phyloP scores from a whole-genome alignment of 2,329 filamentous ascomycete genomes.

The Sporothrix dimorphospora region DNA sequence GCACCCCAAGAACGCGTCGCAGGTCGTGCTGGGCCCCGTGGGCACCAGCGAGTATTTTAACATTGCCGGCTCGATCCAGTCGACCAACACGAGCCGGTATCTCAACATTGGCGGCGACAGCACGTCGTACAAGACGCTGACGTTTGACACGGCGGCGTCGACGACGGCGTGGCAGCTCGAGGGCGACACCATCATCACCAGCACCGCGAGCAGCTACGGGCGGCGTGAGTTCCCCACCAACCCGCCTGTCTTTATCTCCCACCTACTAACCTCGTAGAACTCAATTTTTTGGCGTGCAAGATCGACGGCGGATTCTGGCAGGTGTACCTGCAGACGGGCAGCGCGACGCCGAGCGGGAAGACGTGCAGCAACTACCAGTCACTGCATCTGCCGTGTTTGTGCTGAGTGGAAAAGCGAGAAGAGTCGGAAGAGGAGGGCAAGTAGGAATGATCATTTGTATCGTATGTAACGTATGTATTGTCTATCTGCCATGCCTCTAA shows the following conservation, averaged over 20 bases:
- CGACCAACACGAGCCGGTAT: slow-evolving; percentile 51
- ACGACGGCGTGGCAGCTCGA: slow-evolving; percentile 57
- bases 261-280: slow-evolving; percentile 40
- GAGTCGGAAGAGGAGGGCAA: not conserved
- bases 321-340: slow-evolving; percentile 57
- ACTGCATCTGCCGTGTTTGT: slow-evolving; percentile 57
- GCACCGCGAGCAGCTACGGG: slow-evolving; percentile 48
- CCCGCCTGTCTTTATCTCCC: not conserved
- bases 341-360: slow-evolving; percentile 51
- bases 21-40: slow-evolving; percentile 57
- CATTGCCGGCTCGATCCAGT: slow-evolving; percentile 54
- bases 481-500: not conserved
- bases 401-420: slow-evolving; percentile 42
- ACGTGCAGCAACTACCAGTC: slow-evolving; percentile 60
- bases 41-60: slow-evolving; percentile 52
- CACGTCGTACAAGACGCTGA: slow-evolving; percentile 57
- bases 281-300: slow-evolving; percentile 57
- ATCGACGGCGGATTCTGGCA: slow-evolving; percentile 51
- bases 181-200: slow-evolving; percentile 51
- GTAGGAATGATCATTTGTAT: not conserved
- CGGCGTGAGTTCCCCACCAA: slow-evolving; percentile 40
- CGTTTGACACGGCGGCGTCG: slow-evolving; percentile 46
- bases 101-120: slow-evolving; percentile 51
- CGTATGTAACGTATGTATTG: not conserved
- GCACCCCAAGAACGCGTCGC: slow-evolving; percentile 47